A percentile compares a stretch with the other conserved stretches of the same genome.
Evolutionary conservation across 306 rosid genomes (phyloP).

Genomic region (Acacia confusa): DNA sequence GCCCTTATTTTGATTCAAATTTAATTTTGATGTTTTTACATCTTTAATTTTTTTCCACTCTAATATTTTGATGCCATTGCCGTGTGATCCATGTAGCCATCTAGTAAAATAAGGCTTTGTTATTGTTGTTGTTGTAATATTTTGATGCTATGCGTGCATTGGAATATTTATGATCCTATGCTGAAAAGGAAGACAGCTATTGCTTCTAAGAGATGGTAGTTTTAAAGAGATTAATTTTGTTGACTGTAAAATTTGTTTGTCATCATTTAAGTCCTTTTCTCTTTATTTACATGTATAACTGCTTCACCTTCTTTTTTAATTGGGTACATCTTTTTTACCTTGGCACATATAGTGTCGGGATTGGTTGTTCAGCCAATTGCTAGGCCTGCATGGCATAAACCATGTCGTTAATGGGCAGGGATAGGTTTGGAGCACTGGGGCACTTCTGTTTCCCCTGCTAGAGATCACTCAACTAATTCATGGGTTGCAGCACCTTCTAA

Average conservation of each 20-base stretch:
- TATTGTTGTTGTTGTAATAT: not conserved
- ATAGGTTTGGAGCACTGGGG: not conserved
- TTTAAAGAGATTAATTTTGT: not conserved
- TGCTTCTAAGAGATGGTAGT: not conserved
- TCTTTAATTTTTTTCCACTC: conserved; percentile 14
- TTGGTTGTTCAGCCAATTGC: not conserved
- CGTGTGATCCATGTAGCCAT: too few species aligned
- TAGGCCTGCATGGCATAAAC: not conserved
- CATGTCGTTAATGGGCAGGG: not conserved
- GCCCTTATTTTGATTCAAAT: conserved; percentile 23
- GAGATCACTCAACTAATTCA: not conserved
- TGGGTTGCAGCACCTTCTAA: not conserved
- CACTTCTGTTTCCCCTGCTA: not conserved
- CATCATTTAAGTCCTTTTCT: not conserved
- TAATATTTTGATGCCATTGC: conserved; percentile 1
- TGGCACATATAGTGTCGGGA: not conserved
- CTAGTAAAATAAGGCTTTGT: too few species aligned
- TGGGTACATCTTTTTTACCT: not conserved
- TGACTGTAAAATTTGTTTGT: not conserved
- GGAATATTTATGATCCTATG: not conserved
- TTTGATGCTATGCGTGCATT: not conserved
- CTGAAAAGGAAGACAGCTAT: not conserved
- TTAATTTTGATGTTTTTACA: conserved; percentile 25
- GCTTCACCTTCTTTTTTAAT: not conserved
- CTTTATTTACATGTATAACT: not conserved